phyloP scores from a whole-genome alignment of 495 filamentous ascomycete species.

The Margaritispora aquatica region DNA sequence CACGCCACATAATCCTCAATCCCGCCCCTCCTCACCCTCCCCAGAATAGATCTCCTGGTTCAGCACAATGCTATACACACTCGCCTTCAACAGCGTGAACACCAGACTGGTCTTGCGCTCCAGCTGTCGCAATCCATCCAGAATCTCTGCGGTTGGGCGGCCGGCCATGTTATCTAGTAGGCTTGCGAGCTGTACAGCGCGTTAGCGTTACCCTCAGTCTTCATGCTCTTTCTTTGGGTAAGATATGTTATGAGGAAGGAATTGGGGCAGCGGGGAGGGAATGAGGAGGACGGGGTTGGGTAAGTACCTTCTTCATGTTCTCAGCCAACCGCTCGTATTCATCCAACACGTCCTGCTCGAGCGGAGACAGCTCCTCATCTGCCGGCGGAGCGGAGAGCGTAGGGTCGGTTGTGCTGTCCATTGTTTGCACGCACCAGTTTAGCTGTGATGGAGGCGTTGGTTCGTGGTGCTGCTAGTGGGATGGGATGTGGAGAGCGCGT shows the following conservation, averaged over 20 bases:
- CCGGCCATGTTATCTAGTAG: conserved; percentile 55
- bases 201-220: background rate
- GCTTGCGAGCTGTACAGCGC: conserved; percentile 45
- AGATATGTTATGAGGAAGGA: background rate
- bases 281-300: background rate
- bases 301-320: conserved; percentile 80
- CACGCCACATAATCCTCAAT: too few relatives aligned
- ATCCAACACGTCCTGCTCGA: conserved; percentile 91
- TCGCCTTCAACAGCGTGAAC: conserved; percentile 92
- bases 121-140: conserved; percentile 79
- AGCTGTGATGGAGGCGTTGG: background rate
- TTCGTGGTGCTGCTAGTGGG: background rate
- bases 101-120: conserved; percentile 93
- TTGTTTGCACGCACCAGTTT: too few relatives aligned
- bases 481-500: background rate
- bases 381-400: conserved; percentile 1
- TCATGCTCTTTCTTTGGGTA: too few relatives aligned
- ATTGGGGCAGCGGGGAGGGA: too few relatives aligned
- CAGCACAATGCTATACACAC: conserved; percentile 95
- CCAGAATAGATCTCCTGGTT: conserved; percentile 85
- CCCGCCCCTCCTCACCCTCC: conserved; percentile 46
- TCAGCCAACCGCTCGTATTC: conserved; percentile 83
- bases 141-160: conserved; percentile 60
- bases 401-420: conserved; percentile 7
- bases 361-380: conserved; percentile 52